Evolutionary conservation across 179 eudicot genomes (phyloP), one percentile per base, ranked within the genome.

Genomic region (Carnegiea gigantea): DNA sequence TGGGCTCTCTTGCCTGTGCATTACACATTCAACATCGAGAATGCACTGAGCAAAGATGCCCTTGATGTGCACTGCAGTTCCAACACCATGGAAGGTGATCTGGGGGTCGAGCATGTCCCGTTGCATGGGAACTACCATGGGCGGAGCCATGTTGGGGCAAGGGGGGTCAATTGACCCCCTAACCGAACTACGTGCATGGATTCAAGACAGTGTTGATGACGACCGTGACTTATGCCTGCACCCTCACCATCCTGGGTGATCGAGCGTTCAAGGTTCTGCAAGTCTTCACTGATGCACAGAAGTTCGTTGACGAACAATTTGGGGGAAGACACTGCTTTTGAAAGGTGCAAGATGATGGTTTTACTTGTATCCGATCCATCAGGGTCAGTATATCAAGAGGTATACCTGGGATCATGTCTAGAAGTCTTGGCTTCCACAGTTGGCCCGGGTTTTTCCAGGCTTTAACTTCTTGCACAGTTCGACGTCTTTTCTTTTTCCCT

Each of bases 311-410:
- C 8, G 73, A 78, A 21, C 79, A 84, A 84, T 84, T 84, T 81
- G 44, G 86, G 86, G 86, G 86, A 10, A n/a, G 86, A 26, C 86
- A 84, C 75, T 84, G 86, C 24, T 84, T 84, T 75, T 84, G 86
- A 84, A 81, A 81, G 70, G 86, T 78, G 0, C 54, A 60, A 28
- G 86, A 84, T 0, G 78, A 84, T 20, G 84, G 84, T 24, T 84
- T 23, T 84, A 78, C 33, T 84, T 84, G 76, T 84, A 65, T 84
- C 84, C 81, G 38, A 81, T 81, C 1, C 84, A 84, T 11, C 74
- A 78, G 68, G 44, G 43, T 6, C 70, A 53, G 20, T 84, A 81
- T 9, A 36, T 43, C 44, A 78, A 78, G 57, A 81, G 76, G 53
- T 78, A 30, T 74, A 67, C 78, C 28, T 84, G 86, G 86, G 60